These are phyloP conservation scores for Tricholoma terreum DNA, from an alignment of 768 basidiomycete genomes.

Conservation along the genomic window DNA sequence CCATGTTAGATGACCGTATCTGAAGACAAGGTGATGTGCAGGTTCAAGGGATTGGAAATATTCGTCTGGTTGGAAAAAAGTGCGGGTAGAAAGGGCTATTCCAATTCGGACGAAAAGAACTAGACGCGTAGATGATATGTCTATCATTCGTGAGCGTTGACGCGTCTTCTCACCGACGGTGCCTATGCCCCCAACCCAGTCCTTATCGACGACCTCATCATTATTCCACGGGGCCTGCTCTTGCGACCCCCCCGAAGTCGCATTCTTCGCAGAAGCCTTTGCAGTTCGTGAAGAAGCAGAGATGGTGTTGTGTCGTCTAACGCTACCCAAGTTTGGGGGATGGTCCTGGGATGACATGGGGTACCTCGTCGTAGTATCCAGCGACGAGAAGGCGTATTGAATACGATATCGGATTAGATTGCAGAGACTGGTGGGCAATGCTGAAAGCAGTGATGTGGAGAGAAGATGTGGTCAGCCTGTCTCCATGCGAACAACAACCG, in stretches of 20 bases:
- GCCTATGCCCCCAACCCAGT: conserved; percentile 79
- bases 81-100: conserved; percentile 68
- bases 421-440: not conserved
- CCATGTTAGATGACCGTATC: conserved; percentile 93
- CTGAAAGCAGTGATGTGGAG: conserved; percentile 8
- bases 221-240: conserved; percentile 61
- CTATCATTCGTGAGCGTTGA: too few relatives aligned
- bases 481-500: not conserved
- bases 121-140: conserved; percentile 20
- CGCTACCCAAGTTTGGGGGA: conserved; percentile 43
- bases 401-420: conserved; percentile 12
- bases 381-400: conserved; percentile 12
- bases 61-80: conserved; percentile 97
- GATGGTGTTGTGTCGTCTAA: conserved; percentile 85
- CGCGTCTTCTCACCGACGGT: conserved; percentile 84
- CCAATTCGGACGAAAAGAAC: conserved; percentile 52
- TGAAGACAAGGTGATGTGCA: conserved; percentile 85
- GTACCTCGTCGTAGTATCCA: conserved; percentile 2
- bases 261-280: conserved; percentile 55
- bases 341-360: conserved; percentile 34
- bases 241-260: conserved; percentile 65
- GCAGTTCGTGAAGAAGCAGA: conserved; percentile 68
- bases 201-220: conserved; percentile 74
- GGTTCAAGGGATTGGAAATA: conserved; percentile 94
- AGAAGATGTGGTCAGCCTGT: conserved; percentile 10